Conservation (phyloP, 2,329 filamentous ascomycete genomes). For the Conoideocrella luteorostrata region DNA sequence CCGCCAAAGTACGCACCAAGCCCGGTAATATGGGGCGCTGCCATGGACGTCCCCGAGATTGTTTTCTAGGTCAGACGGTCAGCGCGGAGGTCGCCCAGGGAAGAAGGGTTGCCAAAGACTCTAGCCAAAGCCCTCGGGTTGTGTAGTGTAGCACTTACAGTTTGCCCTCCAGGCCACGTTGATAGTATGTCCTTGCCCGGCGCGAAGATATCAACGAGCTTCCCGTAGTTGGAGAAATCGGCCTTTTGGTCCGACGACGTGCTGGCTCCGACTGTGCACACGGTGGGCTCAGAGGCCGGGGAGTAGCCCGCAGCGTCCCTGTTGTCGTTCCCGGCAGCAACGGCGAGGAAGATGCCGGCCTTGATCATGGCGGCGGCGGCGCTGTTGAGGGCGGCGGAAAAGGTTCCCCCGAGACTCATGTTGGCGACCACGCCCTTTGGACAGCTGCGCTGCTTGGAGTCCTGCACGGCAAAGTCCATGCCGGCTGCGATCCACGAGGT, state of each 20-base stretch:
- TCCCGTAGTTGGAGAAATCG: slow-evolving; percentile 47
- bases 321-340: slow-evolving; percentile 48
- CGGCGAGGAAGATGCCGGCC: slow-evolving; percentile 45
- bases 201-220: slow-evolving; percentile 43
- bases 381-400: slow-evolving; percentile 40
- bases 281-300: slow-evolving; percentile 39
- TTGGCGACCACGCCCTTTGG: slow-evolving; percentile 44
- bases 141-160: slow-evolving; percentile 8
- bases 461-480: slow-evolving; percentile 36
- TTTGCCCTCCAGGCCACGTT: slow-evolving; percentile 38
- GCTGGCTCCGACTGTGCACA: slow-evolving; percentile 48
- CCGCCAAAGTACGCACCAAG: slow-evolving; percentile 38
- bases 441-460: slow-evolving; percentile 30
- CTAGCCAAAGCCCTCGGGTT: neutral
- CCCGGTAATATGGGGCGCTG: slow-evolving; percentile 35
- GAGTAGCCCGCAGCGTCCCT: slow-evolving; percentile 37
- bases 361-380: slow-evolving; percentile 40
- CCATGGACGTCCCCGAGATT: slow-evolving; percentile 40
- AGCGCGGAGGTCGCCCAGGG: neutral
- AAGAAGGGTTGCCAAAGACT: too few relatives aligned
- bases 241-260: slow-evolving; percentile 31
- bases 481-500: slow-evolving; percentile 38
- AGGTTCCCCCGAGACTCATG: slow-evolving; percentile 49
- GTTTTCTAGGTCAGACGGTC: slow-evolving; percentile 17
- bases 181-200: slow-evolving; percentile 41